A percentile compares a stretch with the other conserved stretches of the same genome.
phyloP scores from a whole-genome alignment of 805 yeast species.

The Cyberlindnera lachancei region DNA sequence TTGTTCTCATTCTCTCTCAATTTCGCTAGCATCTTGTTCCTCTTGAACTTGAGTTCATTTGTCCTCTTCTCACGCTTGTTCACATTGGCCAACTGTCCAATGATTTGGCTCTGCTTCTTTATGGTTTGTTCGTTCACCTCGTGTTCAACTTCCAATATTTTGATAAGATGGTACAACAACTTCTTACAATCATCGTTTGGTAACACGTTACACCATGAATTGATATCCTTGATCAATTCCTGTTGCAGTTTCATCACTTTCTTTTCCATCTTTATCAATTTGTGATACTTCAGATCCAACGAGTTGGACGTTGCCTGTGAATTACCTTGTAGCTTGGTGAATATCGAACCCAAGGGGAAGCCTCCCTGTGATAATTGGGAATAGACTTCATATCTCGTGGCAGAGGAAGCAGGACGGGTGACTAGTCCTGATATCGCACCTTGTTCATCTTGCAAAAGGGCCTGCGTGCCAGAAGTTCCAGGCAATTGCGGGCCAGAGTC shows the following conservation, averaged over 20 bases:
- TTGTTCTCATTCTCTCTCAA: constrained; percentile 37
- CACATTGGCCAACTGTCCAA: constrained; percentile 37
- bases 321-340: constrained; percentile 17
- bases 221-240: constrained; percentile 33
- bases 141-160: constrained; percentile 31
- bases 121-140: constrained; percentile 29
- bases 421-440: constrained; percentile 8
- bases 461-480: background rate
- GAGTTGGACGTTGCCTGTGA: constrained; percentile 21
- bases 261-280: constrained; percentile 32
- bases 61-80: constrained; percentile 43
- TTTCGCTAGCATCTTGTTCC: constrained; percentile 30
- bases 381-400: constrained; percentile 8
- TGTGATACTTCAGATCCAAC: constrained; percentile 28
- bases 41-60: constrained; percentile 29
- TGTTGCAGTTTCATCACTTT: constrained; percentile 29
- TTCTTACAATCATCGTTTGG: constrained; percentile 32
- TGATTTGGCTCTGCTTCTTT: constrained; percentile 37
- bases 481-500: background rate
- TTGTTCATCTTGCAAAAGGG: constrained; percentile 9
- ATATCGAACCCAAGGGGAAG: constrained; percentile 18
- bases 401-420: constrained; percentile 13
- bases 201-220: constrained; percentile 34
- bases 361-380: constrained; percentile 9
- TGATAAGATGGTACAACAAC: constrained; percentile 33